Evolutionary conservation across 352 stramenopile species (phyloP), one percentile per base, ranked within the genome.

Genomic region (Pythium phragmiticola): DNA sequence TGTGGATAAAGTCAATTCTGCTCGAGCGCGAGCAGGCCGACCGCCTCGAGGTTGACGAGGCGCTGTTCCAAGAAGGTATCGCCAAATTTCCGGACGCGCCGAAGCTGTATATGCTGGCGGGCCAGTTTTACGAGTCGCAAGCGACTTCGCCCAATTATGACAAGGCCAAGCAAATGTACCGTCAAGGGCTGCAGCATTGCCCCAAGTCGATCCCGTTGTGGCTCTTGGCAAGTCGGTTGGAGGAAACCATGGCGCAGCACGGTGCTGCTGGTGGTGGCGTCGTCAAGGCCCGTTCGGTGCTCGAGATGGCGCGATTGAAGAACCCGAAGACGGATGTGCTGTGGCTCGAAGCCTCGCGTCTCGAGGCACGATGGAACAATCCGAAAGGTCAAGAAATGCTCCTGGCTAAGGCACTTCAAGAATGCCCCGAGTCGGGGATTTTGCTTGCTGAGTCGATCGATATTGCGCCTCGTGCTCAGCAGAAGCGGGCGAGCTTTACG

Each of bases 31-130:
- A 99, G 76, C 71, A 80, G 42, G 72, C 71, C 11, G 74, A 88
- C 46, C 76, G 71, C 26, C 75, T 62, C 7, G 65, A 82, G 19
- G 78, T 77, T 8, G 83, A 97, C 53, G 90, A 91, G 43, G 76
- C 89, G 16, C 77, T 99, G 3, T 76, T 99, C 19, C 71, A 95
- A 30, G 89, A 98, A 73, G 96, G 89, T 7, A 81, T 98, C 9
- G 57, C 77, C 34, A 78, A 90, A 49, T 99, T 97, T 65, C 85
- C 94, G 2, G 87, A 90, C 17, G 98, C 97, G 65, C 72, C 88
- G 3, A 99, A 99, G 74, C 72, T 99, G 5, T 98, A 99, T 74
- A 99, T 99, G 95, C 99, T 99, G 95, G 94, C 92, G 21, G 97
- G 95, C 2, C 96, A 99, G 72, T 96, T 90, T 34, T 95, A 96